A percentile compares a stretch with the other conserved stretches of the same genome.
phyloP scores from a whole-genome alignment of 2,329 filamentous ascomycete species.

The Stachybotrys chartarum region DNA sequence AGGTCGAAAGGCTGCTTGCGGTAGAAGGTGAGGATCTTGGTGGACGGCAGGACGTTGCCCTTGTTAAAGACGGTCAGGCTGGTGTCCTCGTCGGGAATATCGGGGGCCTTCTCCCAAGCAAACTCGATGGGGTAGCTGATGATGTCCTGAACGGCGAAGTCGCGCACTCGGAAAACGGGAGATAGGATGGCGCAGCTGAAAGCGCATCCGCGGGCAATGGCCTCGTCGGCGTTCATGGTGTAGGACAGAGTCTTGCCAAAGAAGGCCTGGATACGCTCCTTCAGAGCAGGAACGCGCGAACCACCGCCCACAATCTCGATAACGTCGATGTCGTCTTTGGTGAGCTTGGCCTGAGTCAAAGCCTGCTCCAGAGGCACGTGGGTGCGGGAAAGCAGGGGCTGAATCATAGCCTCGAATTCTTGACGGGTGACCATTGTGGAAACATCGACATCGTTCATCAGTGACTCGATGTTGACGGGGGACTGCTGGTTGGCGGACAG shows the following conservation, averaged over 20 bases:
- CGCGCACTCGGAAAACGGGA: constrained; percentile 94
- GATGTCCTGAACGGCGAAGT: constrained; percentile 96
- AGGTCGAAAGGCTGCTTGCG: constrained; percentile 95
- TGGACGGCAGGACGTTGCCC: constrained; percentile 94
- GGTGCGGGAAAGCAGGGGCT: constrained; percentile 71
- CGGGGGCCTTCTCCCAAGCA: constrained; percentile 95
- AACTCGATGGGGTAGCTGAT: constrained; percentile 98
- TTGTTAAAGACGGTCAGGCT: constrained; percentile 96
- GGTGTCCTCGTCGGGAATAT: constrained; percentile 98
- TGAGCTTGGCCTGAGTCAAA: constrained; percentile 87
- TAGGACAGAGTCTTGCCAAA: constrained; percentile 91
- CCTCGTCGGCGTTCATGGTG: constrained; percentile 98
- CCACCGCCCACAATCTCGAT: constrained; percentile 93
- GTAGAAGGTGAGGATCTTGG: constrained; percentile 99
- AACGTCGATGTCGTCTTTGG: constrained; percentile 83
- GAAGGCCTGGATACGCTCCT: constrained; percentile 82
- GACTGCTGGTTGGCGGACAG: constrained; percentile 91
- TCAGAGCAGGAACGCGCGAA: constrained; percentile 87
- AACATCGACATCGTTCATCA: constrained; percentile 98
- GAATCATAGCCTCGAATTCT: constrained; percentile 85
- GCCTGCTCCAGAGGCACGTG: constrained; percentile 79
- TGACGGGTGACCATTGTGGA: constrained; percentile 83
- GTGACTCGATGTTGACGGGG: constrained; percentile 91
- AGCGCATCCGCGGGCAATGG: constrained; percentile 87
- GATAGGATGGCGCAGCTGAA: constrained; percentile 98